phyloP scores from a whole-genome alignment of 2,329 filamentous ascomycete genomes.

The Leptographium radiaticola region DNA sequence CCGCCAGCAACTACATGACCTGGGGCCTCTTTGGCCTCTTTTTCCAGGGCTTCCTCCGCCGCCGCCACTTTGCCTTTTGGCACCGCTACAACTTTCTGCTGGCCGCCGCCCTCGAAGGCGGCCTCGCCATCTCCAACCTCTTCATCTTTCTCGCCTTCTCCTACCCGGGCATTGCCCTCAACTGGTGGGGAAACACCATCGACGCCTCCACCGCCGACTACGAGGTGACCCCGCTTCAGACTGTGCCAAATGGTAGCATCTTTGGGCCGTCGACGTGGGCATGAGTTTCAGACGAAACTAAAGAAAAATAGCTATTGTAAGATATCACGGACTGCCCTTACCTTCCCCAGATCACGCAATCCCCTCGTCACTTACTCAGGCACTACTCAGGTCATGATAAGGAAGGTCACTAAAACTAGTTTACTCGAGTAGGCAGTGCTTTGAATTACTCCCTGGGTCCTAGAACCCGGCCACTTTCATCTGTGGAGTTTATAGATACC shows the following conservation, averaged over 20 bases:
- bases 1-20: conserved; percentile 55
- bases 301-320: no score
- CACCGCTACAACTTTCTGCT: conserved; percentile 64
- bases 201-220: background rate
- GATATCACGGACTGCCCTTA: no score
- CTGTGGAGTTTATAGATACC: background rate
- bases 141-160: conserved; percentile 55
- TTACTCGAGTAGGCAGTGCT: no score
- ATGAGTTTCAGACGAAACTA: background rate
- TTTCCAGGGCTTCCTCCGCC: conserved; percentile 56
- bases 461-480: background rate
- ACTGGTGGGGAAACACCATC: background rate
- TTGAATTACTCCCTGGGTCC: background rate
- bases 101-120: conserved; percentile 56
- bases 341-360: no score
- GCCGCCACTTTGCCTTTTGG: conserved; percentile 58
- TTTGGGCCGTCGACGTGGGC: background rate
- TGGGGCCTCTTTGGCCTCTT: conserved; percentile 54
- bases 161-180: background rate
- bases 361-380: no score
- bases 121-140: conserved; percentile 50
- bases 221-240: background rate
- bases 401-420: no score
- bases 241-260: background rate
- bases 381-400: no score